Base-by-base conservation (phyloP, 768 basidiomycete genomes). In the Pisolithus tinctorius region DNA sequence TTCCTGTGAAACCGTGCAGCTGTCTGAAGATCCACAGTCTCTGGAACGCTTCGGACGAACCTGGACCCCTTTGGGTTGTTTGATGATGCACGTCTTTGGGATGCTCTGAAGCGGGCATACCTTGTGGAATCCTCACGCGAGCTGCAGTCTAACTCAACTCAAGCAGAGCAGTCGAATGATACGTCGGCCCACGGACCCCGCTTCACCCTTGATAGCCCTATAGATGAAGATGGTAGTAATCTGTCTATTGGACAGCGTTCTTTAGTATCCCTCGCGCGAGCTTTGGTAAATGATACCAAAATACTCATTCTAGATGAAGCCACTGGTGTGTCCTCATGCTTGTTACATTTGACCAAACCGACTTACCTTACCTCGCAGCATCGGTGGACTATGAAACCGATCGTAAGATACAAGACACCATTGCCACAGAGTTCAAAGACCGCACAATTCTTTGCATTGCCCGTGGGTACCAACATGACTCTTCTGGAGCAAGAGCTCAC, bases 251-350 rank as follows among this genome's bases (percentile, higher is more conserved):
- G 46, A 55, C 57, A 93, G 81, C 78, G 92, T 23, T 88, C 85
- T 9, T 72, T 95, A 30, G 87, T 95, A 17, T 90, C 88, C 3
- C 76, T 95, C 29, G 94, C 94, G 14, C 77, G 94, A 31, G 94
- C 93, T 0, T 69, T 96, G 25, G 93, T 95, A 31, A 89, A 93
- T 58, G 80, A 93, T 62, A 77, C 86, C 11, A 84, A 81, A 63
- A 81, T 95, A 30, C 82, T 94, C 45, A 82, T 96, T 43, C 74
- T 97, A 10, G 93, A 96, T 63, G 93, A 94, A 71, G 92, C 92
- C 0, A 93, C 91, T 45, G 84, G 81, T 80, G 57, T 44, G 58
- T 48, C 16, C 36, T 45, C 23, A 10, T 4, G 8, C 26, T 27
- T 41, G 13, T 16, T 34, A 20, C 34, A n/a, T 47, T 31, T 1